Evolutionary conservation across 2,329 filamentous ascomycete genomes (phyloP).

Genomic region (Paracamarosporium sp.): DNA sequence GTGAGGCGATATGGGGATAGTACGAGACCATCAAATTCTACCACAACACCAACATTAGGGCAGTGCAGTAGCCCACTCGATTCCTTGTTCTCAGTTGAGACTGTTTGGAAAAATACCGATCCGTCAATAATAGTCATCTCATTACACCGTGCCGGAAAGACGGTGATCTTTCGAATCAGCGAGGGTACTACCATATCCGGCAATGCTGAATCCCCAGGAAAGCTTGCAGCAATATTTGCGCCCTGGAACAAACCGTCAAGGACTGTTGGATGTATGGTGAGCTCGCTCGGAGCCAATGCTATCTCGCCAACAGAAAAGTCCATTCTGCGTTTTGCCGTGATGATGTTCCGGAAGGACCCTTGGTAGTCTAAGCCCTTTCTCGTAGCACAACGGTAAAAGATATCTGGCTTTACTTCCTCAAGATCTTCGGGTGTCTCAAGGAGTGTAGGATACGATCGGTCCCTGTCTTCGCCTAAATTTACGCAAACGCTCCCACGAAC

Average conservation of each 20-base stretch:
- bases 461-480: slow-evolving; percentile 9
- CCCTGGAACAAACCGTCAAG: slow-evolving; percentile 40
- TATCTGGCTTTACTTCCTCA: slow-evolving; percentile 1
- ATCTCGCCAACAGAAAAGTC: slow-evolving; percentile 14
- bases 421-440: background rate
- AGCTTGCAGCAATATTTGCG: slow-evolving; percentile 31
- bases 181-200: slow-evolving; percentile 30
- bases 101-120: slow-evolving; percentile 3
- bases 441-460: slow-evolving; percentile 3
- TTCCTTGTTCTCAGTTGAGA: background rate
- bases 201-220: slow-evolving; percentile 33
- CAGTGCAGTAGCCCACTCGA: background rate
- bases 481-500: slow-evolving; percentile 7
- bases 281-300: slow-evolving; percentile 18
- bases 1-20: slow-evolving; percentile 7
- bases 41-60: background rate
- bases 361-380: slow-evolving; percentile 6
- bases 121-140: background rate
- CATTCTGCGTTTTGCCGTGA: slow-evolving; percentile 3
- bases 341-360: slow-evolving; percentile 13
- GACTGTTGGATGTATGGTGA: slow-evolving; percentile 39
- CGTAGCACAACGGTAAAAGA: slow-evolving; percentile 16
- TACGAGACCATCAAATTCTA: slow-evolving; percentile 18
- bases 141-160: slow-evolving; percentile 24
- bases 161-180: slow-evolving; percentile 21